Base-by-base conservation (phyloP, 768 basidiomycete genomes). In the Candolleomyces aberdarensis region DNA sequence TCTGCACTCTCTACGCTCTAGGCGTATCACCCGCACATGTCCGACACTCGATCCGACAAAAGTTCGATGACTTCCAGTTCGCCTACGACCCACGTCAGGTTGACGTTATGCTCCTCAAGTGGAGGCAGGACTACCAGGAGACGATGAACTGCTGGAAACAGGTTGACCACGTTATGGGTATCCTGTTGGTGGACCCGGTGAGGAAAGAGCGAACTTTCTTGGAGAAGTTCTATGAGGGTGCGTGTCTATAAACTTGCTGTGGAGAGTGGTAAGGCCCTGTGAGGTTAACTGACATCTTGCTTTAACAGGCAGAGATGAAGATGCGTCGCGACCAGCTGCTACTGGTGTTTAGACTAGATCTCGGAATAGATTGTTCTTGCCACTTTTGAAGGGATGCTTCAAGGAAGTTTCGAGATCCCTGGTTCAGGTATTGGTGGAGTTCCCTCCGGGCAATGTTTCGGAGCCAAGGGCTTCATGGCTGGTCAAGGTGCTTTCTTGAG, bases 141-240 rank as follows among this genome's bases (percentile, higher is more conserved):
- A 89, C 89, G 56, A 80, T 97, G 81, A 98, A 98, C 71, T 85
- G 83, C 67, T 98, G 95, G 95, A 95, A 95, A 70, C 90, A 92
- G 78, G 83, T 80, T 47, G 89, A 92, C 62, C 92, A 94, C 69
- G 77, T 94, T 32, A 74, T 87, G 72, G 91, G 91, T 3, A 83
- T 91, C 39, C 71, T 93, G 54, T 73, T 92, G 61, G 72, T 82
- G 62, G 76, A 78, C 8, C 74, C 76, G 63, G 72, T 75, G 32
- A 64, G 70, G 58, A 75, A 79, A 0, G 76, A 81, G 57, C 79
- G 81, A 61, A 83, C 87, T 20, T 94, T 94, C 71, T 75, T 94
- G 80, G 84, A 93, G 75, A 91, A 86, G 78, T 94, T 94, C 67
- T 89, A 86, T 57, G 88, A 90, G 71, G 92, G 92, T 92, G 72